Base-by-base conservation (phyloP, 805 yeast genomes). In the Isabelozyma rhagii region DNA sequence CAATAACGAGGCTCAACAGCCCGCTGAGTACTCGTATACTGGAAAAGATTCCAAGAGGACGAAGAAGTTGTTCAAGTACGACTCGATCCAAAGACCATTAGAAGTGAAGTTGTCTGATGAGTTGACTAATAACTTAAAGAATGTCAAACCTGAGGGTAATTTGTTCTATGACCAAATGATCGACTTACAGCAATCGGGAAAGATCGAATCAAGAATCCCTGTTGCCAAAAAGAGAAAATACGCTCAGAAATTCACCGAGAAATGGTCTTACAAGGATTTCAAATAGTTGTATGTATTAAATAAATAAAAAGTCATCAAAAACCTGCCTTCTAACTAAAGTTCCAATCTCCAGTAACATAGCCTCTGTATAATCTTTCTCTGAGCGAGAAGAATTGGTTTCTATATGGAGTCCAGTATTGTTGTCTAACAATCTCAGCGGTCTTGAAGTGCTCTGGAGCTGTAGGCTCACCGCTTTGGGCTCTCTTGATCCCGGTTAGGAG, bases 231-330 rank as follows among this genome's bases (percentile, higher is more conserved):
- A 75, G 66, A 81, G 86, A 63, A 85, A 81, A 64, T 86, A 85
- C 62, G 77, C 83, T 57, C 85, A 79, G 51, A 89, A 87, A 75
- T 70, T 87, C 53, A 87, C 96, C 29, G 97, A 93, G 68, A 93
- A 92, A 71, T 90, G 96, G 96, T 80, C 92, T 34, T 89, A 87
- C 72, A 93, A 93, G 73, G 96, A 93, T 70, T 89, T 88, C 63
- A 85, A 85, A 70, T 85, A 74, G 41, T 14, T 21, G 18, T 41
- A 17, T 41, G 27, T 41, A 41, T 41, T 41, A 18, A 17, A 41
- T 41, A 41, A 41, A 41, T 41, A 41, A 41, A 18, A 18, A 39
- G n/a, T n/a, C 29, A 13, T 41, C n/a, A 13, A 31, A 31, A 10
- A 31, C 10, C 10, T 31, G 36, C 36, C n/a, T 11, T 42, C 25